phyloP scores from a whole-genome alignment of 2,329 filamentous ascomycete species.

The Trichoderma brevicompactum region DNA sequence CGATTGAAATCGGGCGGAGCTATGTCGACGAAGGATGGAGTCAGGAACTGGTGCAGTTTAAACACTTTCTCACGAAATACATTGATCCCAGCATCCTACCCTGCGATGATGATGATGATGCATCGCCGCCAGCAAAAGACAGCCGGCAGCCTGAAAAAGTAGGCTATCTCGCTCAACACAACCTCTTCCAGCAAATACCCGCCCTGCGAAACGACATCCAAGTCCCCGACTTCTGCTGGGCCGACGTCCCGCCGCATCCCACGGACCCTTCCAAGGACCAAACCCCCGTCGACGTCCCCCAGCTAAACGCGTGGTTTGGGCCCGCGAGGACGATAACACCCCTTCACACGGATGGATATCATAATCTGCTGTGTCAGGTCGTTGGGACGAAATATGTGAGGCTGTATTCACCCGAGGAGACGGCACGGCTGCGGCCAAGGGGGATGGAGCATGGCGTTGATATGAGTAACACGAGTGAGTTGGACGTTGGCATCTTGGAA shows the following conservation, averaged over 20 bases:
- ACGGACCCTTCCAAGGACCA: conserved; percentile 43
- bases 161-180: conserved; percentile 91
- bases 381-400: conserved; percentile 92
- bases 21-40: conserved; percentile 88
- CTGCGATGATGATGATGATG: conserved; percentile 30
- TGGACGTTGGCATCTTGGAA: conserved; percentile 76
- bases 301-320: conserved; percentile 92
- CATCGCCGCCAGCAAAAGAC: not conserved
- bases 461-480: conserved; percentile 86
- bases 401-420: conserved; percentile 73
- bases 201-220: conserved; percentile 73
- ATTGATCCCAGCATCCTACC: conserved; percentile 47
- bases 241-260: conserved; percentile 63
- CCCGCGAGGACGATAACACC: conserved; percentile 87
- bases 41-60: conserved; percentile 78
- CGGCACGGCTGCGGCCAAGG: conserved; percentile 62
- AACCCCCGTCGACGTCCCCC: conserved; percentile 59
- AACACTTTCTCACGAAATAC: conserved; percentile 68
- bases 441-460: conserved; percentile 72
- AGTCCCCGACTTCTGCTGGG: conserved; percentile 85
- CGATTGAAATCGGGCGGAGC: conserved; percentile 82
- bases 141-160: conserved; percentile 39
- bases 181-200: conserved; percentile 83
- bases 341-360: conserved; percentile 90
- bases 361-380: conserved; percentile 89